Conservation (phyloP, 2,329 filamentous ascomycete genomes). For the Bipolaris bicolor region DNA sequence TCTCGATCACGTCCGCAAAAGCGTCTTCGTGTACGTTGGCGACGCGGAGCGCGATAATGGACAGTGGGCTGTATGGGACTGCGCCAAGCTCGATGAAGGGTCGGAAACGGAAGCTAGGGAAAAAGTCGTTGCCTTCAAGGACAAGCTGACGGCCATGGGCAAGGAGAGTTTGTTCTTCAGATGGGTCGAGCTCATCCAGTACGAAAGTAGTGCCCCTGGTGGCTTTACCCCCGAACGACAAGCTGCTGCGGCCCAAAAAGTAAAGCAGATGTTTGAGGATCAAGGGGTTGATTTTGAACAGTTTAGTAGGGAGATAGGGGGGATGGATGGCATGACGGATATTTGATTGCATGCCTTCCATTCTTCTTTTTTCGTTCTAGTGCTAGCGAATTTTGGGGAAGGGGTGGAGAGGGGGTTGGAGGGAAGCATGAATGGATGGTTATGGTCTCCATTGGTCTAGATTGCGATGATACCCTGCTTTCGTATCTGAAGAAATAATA, state of each 20-base stretch:
- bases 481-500: background rate
- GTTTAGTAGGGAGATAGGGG: constrained; percentile 74
- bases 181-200: constrained; percentile 93
- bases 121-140: constrained; percentile 81
- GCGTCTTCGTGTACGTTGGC: constrained; percentile 59
- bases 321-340: constrained; percentile 55
- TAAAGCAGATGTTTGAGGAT: constrained; percentile 74
- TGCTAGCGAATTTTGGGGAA: background rate
- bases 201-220: constrained; percentile 77
- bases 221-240: constrained; percentile 80
- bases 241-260: constrained; percentile 72
- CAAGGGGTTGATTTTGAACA: constrained; percentile 82
- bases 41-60: constrained; percentile 52
- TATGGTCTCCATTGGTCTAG: background rate
- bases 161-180: constrained; percentile 90
- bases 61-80: constrained; percentile 74
- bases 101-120: constrained; percentile 68
- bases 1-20: constrained; percentile 71
- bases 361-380: background rate
- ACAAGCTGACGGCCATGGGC: constrained; percentile 73
- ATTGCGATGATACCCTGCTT: constrained; percentile 3
- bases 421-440: background rate
- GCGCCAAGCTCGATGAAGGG: constrained; percentile 57
- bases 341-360: background rate
- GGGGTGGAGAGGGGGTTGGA: background rate